Conservation (phyloP, 225 moss, liverwort and hornwort genomes). For the Takakia lepidozioides region DNA sequence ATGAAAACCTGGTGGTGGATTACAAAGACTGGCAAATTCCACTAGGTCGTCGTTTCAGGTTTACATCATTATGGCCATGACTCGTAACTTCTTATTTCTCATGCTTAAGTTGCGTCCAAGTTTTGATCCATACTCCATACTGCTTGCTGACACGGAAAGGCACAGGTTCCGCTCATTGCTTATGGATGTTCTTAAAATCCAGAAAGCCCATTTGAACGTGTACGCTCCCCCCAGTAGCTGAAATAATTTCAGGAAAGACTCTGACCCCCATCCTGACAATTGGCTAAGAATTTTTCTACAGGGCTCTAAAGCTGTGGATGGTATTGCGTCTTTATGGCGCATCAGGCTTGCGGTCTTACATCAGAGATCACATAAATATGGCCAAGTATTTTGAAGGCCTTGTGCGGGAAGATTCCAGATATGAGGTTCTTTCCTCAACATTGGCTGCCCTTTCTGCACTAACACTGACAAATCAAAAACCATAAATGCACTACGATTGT, state of each 20-base stretch:
- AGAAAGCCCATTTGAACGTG: too few relatives aligned
- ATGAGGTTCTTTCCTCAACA: conserved; percentile 34
- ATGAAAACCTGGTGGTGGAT: conserved; percentile 58
- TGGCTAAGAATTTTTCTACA: too few relatives aligned
- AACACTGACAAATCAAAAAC: background rate
- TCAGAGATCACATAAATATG: conserved; percentile 47
- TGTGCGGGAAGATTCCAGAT: conserved; percentile 35
- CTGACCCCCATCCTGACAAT: too few relatives aligned
- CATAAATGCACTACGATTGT: background rate
- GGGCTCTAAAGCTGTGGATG: conserved; percentile 79
- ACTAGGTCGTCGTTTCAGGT: conserved; percentile 78
- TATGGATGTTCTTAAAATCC: background rate
- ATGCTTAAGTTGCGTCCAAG: too few relatives aligned
- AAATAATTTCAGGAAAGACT: background rate
- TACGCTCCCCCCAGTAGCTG: background rate
- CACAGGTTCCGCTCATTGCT: background rate
- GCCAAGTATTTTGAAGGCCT: conserved; percentile 61
- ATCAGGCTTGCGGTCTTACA: conserved; percentile 45
- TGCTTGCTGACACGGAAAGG: too few relatives aligned
- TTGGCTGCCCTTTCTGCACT: background rate
- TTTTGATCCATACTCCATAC: too few relatives aligned
- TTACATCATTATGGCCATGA: background rate
- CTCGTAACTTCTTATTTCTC: background rate
- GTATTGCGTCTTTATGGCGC: conserved; percentile 72
- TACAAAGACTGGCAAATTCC: conserved; percentile 87